Conservation (phyloP, 179 eudicot species). For the Silene coronaria region DNA sequence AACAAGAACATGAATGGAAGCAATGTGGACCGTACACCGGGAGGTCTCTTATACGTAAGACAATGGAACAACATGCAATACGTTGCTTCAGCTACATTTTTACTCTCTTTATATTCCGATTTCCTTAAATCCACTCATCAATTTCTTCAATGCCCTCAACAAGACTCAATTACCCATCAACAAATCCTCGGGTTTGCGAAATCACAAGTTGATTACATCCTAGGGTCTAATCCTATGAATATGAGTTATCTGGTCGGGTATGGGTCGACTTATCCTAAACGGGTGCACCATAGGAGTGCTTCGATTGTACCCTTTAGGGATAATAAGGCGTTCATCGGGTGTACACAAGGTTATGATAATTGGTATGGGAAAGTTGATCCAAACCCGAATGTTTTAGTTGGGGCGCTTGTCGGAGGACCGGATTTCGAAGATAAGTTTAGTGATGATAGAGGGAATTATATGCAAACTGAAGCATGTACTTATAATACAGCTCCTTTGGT, state of each 20-base stretch:
- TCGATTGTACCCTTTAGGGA: slow-evolving; percentile 56
- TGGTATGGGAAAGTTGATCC: slow-evolving; percentile 47
- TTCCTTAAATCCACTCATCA: slow-evolving; percentile 34
- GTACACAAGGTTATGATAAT: slow-evolving; percentile 65
- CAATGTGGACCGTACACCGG: slow-evolving; percentile 59
- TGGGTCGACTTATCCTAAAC: slow-evolving; percentile 47
- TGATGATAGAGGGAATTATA: slow-evolving; percentile 54
- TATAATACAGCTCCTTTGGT: slow-evolving; percentile 74
- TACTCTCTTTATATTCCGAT: slow-evolving; percentile 58
- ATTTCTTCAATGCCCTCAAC: slow-evolving; percentile 37
- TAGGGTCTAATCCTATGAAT: slow-evolving; percentile 66
- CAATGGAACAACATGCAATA: slow-evolving; percentile 93
- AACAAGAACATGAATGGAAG: slow-evolving; percentile 41
- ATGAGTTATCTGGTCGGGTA: slow-evolving; percentile 71
- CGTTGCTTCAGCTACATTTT: slow-evolving; percentile 50
- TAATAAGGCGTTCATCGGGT: slow-evolving; percentile 57
- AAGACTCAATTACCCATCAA: slow-evolving; percentile 13
- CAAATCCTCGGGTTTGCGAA: slow-evolving; percentile 45
- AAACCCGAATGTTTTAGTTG: slow-evolving; percentile 59
- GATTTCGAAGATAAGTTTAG: slow-evolving; percentile 43
- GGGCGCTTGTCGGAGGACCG: slow-evolving; percentile 91
- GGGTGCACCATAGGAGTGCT: slow-evolving; percentile 83
- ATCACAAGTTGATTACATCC: slow-evolving; percentile 62
- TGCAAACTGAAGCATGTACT: slow-evolving; percentile 79
- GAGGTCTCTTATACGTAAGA: slow-evolving; percentile 54